Base-by-base conservation (phyloP, 495 filamentous ascomycete species). In the Lasiosphaeria ovina region DNA sequence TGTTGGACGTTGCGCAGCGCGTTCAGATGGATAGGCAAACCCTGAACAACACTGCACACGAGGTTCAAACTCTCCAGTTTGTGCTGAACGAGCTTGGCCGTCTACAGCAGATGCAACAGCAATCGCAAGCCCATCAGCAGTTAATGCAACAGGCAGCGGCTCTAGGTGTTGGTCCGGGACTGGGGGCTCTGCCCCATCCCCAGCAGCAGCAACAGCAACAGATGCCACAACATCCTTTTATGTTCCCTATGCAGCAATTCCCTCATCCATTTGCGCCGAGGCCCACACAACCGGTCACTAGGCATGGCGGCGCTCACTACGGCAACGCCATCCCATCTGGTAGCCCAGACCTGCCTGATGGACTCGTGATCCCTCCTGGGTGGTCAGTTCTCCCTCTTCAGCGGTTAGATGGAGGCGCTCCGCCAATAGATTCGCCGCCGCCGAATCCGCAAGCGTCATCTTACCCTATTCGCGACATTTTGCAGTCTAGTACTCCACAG, bases 341-440 rank as follows among this genome's bases (percentile, higher is more conserved):
- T 17, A 87, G 90, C 67, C 69, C 83, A 31, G 84, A 88, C 47
- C 76, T 93, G 17, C 90, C 90, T 3, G 82, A 86, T 44, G 90
- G 91, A 8, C 76, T 93, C 12, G 82, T 74, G 11, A 83, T 95
- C 35, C 91, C 91, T 3, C 77, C 81, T 45, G 90, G 90, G 6
- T 95, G 90, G 90, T 86, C 84, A 31, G 69, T 95, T 34, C 74
- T 89, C 36, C 89, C 89, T 55, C 77, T 92, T 10, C 81, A 88
- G 44, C 77, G 87, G 14, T 57, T 84, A 16, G 77, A 82, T n/a
- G 74, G 73, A 11, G 72, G 65, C 35, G 51, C 62, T 34, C 40
- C 60, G 35, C 64, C 68, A 42, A 35, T 62, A 11, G 66, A 68
- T 6, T 7, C 58, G 3, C 47, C 45, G 5, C n/a, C 60, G 6